A percentile compares a stretch with the other conserved stretches of the same genome.
These are phyloP conservation scores for Calonectria hawksworthii DNA, from an alignment of 2,329 filamentous ascomycete species.

Conservation along the genomic window DNA sequence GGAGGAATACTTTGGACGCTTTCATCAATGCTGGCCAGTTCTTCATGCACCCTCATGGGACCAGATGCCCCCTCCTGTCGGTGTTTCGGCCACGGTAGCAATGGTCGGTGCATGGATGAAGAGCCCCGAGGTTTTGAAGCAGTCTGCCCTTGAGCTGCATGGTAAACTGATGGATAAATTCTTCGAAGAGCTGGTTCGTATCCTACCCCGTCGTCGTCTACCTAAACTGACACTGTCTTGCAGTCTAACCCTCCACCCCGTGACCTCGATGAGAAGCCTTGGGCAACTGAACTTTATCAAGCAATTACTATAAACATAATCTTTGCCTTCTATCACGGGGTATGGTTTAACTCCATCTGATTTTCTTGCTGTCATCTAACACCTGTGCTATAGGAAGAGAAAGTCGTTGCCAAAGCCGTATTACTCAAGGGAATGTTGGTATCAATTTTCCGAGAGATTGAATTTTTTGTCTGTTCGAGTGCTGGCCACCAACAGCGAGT, in stretches of 20 bases:
- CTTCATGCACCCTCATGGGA: conserved; percentile 54
- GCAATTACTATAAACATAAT: conserved; percentile 54
- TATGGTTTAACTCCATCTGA: conserved; percentile 26
- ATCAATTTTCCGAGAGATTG: conserved; percentile 50
- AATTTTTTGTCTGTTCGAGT: conserved; percentile 53
- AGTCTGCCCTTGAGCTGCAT: conserved; percentile 50
- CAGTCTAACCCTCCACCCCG: conserved; percentile 37
- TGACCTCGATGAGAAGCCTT: conserved; percentile 34
- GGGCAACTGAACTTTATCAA: conserved; percentile 52
- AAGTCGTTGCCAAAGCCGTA: conserved; percentile 48
- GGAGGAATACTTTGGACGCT: conserved; percentile 54
- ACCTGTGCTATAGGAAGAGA: conserved; percentile 46
- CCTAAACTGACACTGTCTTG: not conserved
- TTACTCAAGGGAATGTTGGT: conserved; percentile 53
- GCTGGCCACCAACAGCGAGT: conserved; percentile 51
- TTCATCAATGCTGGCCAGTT: conserved; percentile 59
- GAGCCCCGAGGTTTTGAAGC: conserved; percentile 43
- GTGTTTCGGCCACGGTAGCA: conserved; percentile 47
- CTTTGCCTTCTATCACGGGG: conserved; percentile 55
- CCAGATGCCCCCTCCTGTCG: conserved; percentile 46
- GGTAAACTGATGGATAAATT: conserved; percentile 48
- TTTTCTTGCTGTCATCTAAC: not conserved
- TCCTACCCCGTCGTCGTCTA: not conserved
- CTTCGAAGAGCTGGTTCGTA: conserved; percentile 47
- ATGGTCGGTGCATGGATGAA: conserved; percentile 58